Base-by-base conservation (phyloP, 2,329 filamentous ascomycete genomes). In the Colletotrichum graminicola region DNA sequence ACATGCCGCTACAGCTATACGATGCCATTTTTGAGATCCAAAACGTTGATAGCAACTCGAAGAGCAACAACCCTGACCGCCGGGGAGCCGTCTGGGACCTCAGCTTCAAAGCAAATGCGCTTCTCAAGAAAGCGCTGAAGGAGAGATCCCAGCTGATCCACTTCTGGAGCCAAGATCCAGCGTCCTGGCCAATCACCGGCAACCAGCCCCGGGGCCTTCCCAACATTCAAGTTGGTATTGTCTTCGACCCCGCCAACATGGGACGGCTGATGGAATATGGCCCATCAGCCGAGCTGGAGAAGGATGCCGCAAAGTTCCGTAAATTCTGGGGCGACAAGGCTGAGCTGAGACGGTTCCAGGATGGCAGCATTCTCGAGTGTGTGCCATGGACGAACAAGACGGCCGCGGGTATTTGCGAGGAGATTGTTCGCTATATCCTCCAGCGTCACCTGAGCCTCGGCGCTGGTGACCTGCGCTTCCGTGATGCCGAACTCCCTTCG, bases 261-360 rank as follows among this genome's bases (percentile, higher is more conserved):
- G 85, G 88, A 66, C 91, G 95, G 41, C 87, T 91, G 57, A 93
- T 98, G 73, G 96, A 99, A 75, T 93, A 94, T 79, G 96, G 96
- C 0, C 96, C 96, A 6, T 84, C 92, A 1, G 93, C 94, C 2
- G 95, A 98, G 78, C 89, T 96, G 72, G 94, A 95, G 80, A 91
- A 92, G 74, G 93, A 94, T 74, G 92, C 94, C 32, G 90, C 91
- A 12, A 87, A 87, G 41, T 99, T 98, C 80, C 93, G 94, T 45
- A 89, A 91, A 43, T 98, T 99, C 79, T 99, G 97, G 96, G 96
- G 95, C 8, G 92, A 95, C 12, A 97, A 96, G 79, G 90, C 96
- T 1, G 96, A 99, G 80, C 86, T 99, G 56, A 90, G 96, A 74
- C 93, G 96, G 26, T 99, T 99, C 85, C 97, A 95, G 76, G 94